A percentile compares a stretch with the other conserved stretches of the same genome.
Conservation (phyloP, 2,329 filamentous ascomycete species). For the Beauveria varroae region DNA sequence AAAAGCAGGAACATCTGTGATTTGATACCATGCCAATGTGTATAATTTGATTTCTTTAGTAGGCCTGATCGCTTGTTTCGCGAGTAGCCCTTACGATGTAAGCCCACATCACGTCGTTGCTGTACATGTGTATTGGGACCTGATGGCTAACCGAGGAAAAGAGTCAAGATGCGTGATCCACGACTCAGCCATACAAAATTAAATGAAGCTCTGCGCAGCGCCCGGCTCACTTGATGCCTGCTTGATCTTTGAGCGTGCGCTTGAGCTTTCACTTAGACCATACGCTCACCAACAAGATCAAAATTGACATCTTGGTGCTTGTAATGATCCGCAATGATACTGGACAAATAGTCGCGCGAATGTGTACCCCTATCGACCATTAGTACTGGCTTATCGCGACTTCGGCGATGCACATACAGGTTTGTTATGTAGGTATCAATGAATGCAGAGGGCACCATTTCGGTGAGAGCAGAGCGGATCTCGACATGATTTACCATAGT, state of each 20-base stretch:
- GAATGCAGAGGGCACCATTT: conserved; percentile 70
- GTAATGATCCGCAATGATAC: conserved; percentile 69
- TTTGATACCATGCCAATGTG: too few relatives aligned
- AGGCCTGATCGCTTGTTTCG: too few relatives aligned
- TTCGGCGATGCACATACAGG: conserved; percentile 31
- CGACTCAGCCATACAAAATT: neutral
- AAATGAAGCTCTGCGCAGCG: neutral
- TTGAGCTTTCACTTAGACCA: neutral
- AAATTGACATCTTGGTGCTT: conserved; percentile 64
- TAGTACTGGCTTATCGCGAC: neutral
- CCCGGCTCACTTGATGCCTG: neutral
- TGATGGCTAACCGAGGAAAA: too few relatives aligned
- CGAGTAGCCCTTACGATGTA: too few relatives aligned
- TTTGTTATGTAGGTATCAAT: conserved; percentile 84
- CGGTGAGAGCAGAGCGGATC: conserved; percentile 71
- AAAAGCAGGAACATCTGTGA: too few relatives aligned
- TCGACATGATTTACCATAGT: conserved; percentile 70
- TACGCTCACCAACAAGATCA: conserved; percentile 31
- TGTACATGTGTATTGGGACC: too few relatives aligned
- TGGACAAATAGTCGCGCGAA: conserved; percentile 64
- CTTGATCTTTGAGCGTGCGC: neutral
- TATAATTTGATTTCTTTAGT: too few relatives aligned
- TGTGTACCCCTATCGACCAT: conserved; percentile 48
- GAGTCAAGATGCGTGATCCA: too few relatives aligned
- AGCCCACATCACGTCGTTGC: too few relatives aligned